Evolutionary conservation across 2,329 filamentous ascomycete genomes (phyloP).

Genomic region (Fusarium domesticum): DNA sequence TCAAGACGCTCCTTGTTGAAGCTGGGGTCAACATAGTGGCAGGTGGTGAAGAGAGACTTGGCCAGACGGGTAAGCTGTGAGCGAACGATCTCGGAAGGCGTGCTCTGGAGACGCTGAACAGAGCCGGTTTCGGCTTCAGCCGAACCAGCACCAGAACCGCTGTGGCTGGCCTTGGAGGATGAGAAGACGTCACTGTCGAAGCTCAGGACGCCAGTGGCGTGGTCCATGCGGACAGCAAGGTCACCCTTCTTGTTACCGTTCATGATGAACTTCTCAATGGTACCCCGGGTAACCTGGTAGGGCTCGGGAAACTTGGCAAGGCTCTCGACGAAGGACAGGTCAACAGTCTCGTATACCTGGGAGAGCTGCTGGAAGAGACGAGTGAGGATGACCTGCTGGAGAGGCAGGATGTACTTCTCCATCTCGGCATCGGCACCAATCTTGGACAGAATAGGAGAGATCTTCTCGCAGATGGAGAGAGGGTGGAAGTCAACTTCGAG

Average conservation of each 20-base stretch:
- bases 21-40: conserved; percentile 89
- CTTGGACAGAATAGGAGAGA: conserved; percentile 90
- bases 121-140: conserved; percentile 80
- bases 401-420: conserved; percentile 91
- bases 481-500: conserved; percentile 99
- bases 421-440: conserved; percentile 93
- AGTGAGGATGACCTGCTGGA: conserved; percentile 98
- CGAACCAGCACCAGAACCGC: conserved; percentile 79
- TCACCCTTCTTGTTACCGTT: conserved; percentile 99
- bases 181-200: conserved; percentile 99
- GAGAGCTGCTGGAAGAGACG: conserved; percentile 98
- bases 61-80: conserved; percentile 89
- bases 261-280: conserved; percentile 99
- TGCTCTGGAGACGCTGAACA: conserved; percentile 94
- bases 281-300: conserved; percentile 85
- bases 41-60: conserved; percentile 87
- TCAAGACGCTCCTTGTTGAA: conserved; percentile 80
- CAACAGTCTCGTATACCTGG: conserved; percentile 97
- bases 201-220: conserved; percentile 89
- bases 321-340: conserved; percentile 87
- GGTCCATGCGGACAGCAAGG: conserved; percentile 91
- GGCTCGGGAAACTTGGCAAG: conserved; percentile 95
- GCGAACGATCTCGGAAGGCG: conserved; percentile 94
- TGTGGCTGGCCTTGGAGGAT: conserved; percentile 86
- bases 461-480: conserved; percentile 97